Conservation (phyloP, 176 grass and related monocot species). For the Tillandsia fasciculata region DNA sequence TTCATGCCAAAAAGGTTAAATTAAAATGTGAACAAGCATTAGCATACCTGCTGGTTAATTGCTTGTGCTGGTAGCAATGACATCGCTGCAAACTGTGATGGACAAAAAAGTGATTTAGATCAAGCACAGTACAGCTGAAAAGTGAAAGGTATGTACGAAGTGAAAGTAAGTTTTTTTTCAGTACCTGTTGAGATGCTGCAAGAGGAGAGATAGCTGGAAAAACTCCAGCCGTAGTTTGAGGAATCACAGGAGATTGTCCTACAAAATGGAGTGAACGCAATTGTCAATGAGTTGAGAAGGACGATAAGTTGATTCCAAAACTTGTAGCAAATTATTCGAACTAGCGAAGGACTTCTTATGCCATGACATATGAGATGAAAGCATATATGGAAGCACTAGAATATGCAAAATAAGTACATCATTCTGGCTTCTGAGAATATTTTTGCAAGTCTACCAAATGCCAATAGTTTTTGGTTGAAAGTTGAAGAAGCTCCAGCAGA, state of each 20-base stretch:
- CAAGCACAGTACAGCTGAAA: neutral
- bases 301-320: slow-evolving; percentile 2
- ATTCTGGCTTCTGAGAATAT: slow-evolving; percentile 16
- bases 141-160: neutral
- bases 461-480: slow-evolving; percentile 13
- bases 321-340: neutral
- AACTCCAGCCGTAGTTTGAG: slow-evolving; percentile 11
- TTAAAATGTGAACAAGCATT: slow-evolving; percentile 6
- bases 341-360: neutral
- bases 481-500: slow-evolving; percentile 18
- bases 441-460: slow-evolving; percentile 23
- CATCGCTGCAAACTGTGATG: slow-evolving; percentile 7
- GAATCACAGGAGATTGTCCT: slow-evolving; percentile 13
- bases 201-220: slow-evolving; percentile 16
- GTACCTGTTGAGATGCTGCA: slow-evolving; percentile 12
- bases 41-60: slow-evolving; percentile 19
- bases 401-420: slow-evolving; percentile 16
- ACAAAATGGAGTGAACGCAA: neutral
- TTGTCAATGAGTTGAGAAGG: neutral
- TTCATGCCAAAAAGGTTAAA: neutral
- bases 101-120: neutral
- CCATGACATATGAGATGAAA: neutral
- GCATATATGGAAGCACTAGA: slow-evolving; percentile 10
- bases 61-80: slow-evolving; percentile 21
- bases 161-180: neutral